Base-by-base conservation (phyloP, 805 yeast genomes). In the Metahyphopichia silvanorum region DNA sequence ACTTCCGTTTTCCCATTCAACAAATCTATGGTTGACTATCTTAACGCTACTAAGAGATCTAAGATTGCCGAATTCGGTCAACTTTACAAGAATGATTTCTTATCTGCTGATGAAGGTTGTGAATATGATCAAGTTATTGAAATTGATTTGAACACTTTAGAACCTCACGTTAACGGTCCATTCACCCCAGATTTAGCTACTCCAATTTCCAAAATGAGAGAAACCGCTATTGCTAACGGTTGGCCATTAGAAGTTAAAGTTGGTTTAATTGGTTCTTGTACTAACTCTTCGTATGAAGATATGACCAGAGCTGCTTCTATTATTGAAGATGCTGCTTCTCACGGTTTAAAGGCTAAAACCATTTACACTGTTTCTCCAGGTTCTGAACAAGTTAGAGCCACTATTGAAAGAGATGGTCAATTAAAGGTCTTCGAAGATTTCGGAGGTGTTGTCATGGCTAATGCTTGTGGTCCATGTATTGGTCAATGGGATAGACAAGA, bases 401-500 rank as follows among this genome's bases (percentile, higher is more conserved):
- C 98, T 46, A 91, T 91, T 62, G 96, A 83, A 60, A 83, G 96
- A 66, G 98, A 91, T 63, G 97, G 98, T 42, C 82, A 85, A 63
- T 78, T 91, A 49, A 72, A 82, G 49, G 83, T 93, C 47, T 88
- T 91, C 66, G 79, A 82, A 57, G 87, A 86, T 55, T 85, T 83
- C 53, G 97, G 97, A 50, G 98, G 95, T 61, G 76, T 82, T 40
- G 97, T 91, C 35, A 73, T 91, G 58, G 97, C 98, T 41, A 91
- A 91, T 60, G 98, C 98, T 38, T 91, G 98, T 76, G 98, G 98
- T 57, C 98, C 98, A 59, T 89, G 98, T 77, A 89, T 89, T 59
- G 98, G 98, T 57, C 97, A 91, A 75, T 91, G 98, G 98, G 96
- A 89, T 65, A 84, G 98, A 69, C 84, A 75, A 55, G 89, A 86